These are phyloP conservation scores for Alternaria sp. DNA, from an alignment of 2,329 filamentous ascomycete species.

Conservation along the genomic window DNA sequence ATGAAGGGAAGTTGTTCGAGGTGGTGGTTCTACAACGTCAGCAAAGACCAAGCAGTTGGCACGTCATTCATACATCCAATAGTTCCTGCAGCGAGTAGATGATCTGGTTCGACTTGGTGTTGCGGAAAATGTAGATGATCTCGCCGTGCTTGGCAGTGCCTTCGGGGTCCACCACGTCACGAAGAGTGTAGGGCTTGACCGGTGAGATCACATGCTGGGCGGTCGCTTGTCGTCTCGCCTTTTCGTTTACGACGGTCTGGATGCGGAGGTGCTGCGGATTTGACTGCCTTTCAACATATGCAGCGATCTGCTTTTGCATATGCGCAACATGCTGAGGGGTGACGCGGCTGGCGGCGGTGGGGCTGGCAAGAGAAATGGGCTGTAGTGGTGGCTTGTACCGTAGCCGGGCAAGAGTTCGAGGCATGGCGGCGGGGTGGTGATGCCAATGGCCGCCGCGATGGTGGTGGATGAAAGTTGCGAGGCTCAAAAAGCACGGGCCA, in stretches of 20 bases:
- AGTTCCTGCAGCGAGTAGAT: slow-evolving; percentile 66
- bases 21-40: slow-evolving; percentile 57
- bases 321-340: slow-evolving; percentile 5
- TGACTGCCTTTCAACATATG: slow-evolving; percentile 33
- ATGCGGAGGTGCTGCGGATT: slow-evolving; percentile 32
- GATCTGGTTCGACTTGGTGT: slow-evolving; percentile 68
- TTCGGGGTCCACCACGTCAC: slow-evolving; percentile 46
- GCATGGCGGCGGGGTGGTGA: slow-evolving; percentile 31
- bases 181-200: slow-evolving; percentile 46
- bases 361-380: slow-evolving; percentile 24
- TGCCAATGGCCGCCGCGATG: slow-evolving; percentile 9
- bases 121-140: slow-evolving; percentile 68
- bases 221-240: slow-evolving; percentile 28
- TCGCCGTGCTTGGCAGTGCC: slow-evolving; percentile 55
- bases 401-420: slow-evolving; percentile 37
- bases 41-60: too few species aligned
- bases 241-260: slow-evolving; percentile 33
- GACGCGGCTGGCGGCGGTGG: slow-evolving; percentile 5
- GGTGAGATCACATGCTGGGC: slow-evolving; percentile 19
- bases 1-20: slow-evolving; percentile 66
- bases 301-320: slow-evolving; percentile 13
- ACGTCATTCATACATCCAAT: slow-evolving; percentile 62
- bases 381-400: slow-evolving; percentile 29
- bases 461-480: slow-evolving; percentile 16
- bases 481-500: slow-evolving; percentile 13